A percentile compares a stretch with the other conserved stretches of the same genome.
phyloP scores from a whole-genome alignment of 257 asterid species.

The Petunia axillaris region DNA sequence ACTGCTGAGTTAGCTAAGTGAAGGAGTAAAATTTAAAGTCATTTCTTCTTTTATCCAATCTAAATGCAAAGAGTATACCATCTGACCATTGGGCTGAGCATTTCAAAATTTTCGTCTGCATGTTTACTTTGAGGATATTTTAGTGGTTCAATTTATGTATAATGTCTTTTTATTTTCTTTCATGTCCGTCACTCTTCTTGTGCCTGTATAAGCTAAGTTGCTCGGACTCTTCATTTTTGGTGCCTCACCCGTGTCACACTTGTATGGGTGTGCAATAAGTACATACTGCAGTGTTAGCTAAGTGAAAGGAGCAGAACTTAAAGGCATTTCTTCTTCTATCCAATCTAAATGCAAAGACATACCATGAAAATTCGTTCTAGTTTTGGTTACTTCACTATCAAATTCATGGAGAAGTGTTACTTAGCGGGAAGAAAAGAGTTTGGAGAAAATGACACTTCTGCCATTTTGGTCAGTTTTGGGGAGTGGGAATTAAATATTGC shows the following conservation, averaged over 20 bases:
- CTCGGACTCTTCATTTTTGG: too few relatives aligned
- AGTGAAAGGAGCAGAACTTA: slow-evolving; percentile 6
- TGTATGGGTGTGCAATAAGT: too few relatives aligned
- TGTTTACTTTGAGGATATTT: too few relatives aligned
- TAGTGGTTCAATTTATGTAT: too few relatives aligned
- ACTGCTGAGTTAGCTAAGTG: slow-evolving; percentile 11
- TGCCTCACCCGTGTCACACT: too few relatives aligned
- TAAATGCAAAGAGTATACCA: too few relatives aligned
- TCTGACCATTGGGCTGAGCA: too few relatives aligned
- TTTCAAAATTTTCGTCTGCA: too few relatives aligned
- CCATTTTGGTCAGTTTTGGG: slow-evolving; percentile 17
- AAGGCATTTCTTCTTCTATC: not conserved
- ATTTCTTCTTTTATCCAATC: not conserved
- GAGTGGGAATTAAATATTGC: not conserved
- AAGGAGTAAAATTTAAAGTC: not conserved
- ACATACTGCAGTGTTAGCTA: not conserved
- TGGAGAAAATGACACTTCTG: not conserved
- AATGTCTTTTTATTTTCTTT: too few relatives aligned
- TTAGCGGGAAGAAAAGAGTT: slow-evolving; percentile 13
- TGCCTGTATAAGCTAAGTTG: too few relatives aligned
- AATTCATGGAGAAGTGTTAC: slow-evolving; percentile 8
- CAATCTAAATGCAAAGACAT: too few relatives aligned
- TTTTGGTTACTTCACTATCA: not conserved
- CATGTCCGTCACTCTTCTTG: too few relatives aligned
- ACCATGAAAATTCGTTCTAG: not conserved